A percentile compares a stretch with the other conserved stretches of the same genome.
These are phyloP conservation scores for Kodamaea laetipori DNA, from an alignment of 805 yeast species.

Conservation along the genomic window DNA sequence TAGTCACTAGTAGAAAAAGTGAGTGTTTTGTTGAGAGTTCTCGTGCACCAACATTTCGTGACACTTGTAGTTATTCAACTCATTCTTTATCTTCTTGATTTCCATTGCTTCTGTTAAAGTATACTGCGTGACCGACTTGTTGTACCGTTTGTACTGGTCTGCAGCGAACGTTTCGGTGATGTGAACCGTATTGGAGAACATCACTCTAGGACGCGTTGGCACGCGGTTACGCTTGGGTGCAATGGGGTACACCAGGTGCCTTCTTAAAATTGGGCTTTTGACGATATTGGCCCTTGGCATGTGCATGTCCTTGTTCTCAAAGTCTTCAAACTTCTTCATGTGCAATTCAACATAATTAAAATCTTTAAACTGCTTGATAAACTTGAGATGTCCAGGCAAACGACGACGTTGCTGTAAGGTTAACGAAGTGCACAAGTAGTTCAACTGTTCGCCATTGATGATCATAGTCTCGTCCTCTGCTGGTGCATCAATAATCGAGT, in stretches of 20 bases:
- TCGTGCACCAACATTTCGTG: constrained; percentile 71
- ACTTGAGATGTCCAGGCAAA: constrained; percentile 37
- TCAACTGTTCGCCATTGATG: constrained; percentile 30
- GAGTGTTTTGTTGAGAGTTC: constrained; percentile 60
- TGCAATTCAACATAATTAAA: constrained; percentile 31
- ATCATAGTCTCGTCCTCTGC: constrained; percentile 20
- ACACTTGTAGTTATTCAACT: constrained; percentile 64
- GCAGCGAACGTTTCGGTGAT: constrained; percentile 57
- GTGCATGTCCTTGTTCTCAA: constrained; percentile 12
- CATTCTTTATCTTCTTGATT: constrained; percentile 59
- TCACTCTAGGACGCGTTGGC: constrained; percentile 25
- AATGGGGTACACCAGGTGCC: neutral
- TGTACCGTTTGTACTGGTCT: constrained; percentile 55
- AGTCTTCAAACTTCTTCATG: constrained; percentile 34
- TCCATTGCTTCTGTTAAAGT: constrained; percentile 51
- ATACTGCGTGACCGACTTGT: constrained; percentile 52
- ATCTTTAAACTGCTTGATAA: constrained; percentile 40
- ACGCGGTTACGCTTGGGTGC: constrained; percentile 19
- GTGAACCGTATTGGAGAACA: constrained; percentile 49
- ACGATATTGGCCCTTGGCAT: constrained; percentile 3
- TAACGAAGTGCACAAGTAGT: constrained; percentile 26
- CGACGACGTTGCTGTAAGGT: constrained; percentile 25
- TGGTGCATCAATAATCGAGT: constrained; percentile 7
- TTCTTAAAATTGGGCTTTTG: neutral
- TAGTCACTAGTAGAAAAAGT: constrained; percentile 56